Percentiles rank a stretch among this genome's conserved stretches.
phyloP scores from a whole-genome alignment of 805 yeast genomes.

The Saccharomycopsis schoenii region DNA sequence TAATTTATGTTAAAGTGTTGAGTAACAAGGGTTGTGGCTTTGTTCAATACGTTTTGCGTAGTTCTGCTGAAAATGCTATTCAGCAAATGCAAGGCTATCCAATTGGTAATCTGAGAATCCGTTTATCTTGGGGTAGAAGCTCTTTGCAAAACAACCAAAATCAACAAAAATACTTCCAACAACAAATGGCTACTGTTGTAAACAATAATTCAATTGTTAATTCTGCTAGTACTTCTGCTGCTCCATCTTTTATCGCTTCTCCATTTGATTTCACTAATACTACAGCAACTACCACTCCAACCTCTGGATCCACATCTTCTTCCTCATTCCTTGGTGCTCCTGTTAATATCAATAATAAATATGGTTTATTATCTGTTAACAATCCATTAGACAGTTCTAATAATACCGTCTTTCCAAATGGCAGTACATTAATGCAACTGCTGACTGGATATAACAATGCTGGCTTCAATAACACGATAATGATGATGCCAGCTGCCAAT shows the following conservation, averaged over 20 bases:
- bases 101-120: slow-evolving; percentile 71
- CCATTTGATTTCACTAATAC: neutral
- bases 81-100: slow-evolving; percentile 84
- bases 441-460: neutral
- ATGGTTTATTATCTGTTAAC: neutral
- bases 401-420: neutral
- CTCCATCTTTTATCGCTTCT: neutral
- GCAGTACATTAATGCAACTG: neutral
- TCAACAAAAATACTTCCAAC: slow-evolving; percentile 18
- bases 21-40: slow-evolving; percentile 74
- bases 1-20: slow-evolving; percentile 71
- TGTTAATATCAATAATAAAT: neutral
- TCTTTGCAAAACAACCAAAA: slow-evolving; percentile 21
- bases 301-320: neutral
- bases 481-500: neutral
- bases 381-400: neutral
- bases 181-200: slow-evolving; percentile 1
- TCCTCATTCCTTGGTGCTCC: neutral
- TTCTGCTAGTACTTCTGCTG: neutral
- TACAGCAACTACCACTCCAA: neutral
- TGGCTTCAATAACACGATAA: neutral
- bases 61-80: slow-evolving; percentile 80
- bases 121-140: slow-evolving; percentile 84
- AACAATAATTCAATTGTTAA: neutral
- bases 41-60: slow-evolving; percentile 68